phyloP scores from a whole-genome alignment of 2,329 filamentous ascomycete genomes.

The Colletotrichum horii region DNA sequence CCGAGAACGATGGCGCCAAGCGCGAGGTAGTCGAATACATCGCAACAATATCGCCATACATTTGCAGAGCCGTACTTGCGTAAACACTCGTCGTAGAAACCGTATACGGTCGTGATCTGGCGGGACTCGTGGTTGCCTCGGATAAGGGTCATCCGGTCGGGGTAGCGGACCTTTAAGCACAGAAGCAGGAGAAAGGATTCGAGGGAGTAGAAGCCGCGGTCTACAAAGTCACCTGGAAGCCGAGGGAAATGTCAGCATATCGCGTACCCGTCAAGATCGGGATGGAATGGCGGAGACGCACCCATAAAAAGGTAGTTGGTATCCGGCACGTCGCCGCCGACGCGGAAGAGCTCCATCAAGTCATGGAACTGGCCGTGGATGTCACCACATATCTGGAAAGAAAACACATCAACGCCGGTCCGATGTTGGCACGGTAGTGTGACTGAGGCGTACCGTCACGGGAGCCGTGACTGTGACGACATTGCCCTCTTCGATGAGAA shows the following conservation, averaged over 20 bases:
- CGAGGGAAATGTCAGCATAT: background rate
- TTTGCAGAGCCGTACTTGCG: slow-evolving; percentile 96
- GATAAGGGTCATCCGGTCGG: slow-evolving; percentile 95
- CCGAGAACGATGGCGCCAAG: slow-evolving; percentile 91
- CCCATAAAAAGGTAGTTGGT: slow-evolving; percentile 98
- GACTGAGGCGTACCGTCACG: slow-evolving; percentile 71
- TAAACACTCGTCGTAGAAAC: slow-evolving; percentile 97
- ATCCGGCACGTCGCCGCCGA: slow-evolving; percentile 91
- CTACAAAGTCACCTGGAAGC: slow-evolving; percentile 84
- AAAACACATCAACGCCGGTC: background rate
- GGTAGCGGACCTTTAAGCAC: slow-evolving; percentile 96
- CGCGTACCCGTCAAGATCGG: background rate
- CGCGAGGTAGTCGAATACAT: slow-evolving; percentile 96
- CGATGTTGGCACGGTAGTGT: background rate
- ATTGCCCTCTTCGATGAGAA: slow-evolving; percentile 96
- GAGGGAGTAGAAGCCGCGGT: slow-evolving; percentile 96
- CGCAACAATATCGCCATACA: slow-evolving; percentile 96
- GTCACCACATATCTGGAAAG: slow-evolving; percentile 84
- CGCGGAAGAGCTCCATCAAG: slow-evolving; percentile 93
- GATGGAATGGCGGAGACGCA: slow-evolving; percentile 39
- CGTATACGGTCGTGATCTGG: slow-evolving; percentile 96
- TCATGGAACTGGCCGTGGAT: slow-evolving; percentile 98
- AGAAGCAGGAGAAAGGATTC: slow-evolving; percentile 96
- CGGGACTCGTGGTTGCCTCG: slow-evolving; percentile 95
- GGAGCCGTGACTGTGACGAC: slow-evolving; percentile 94